Evolutionary conservation across 2,329 filamentous ascomycete species (phyloP).

Genomic region (Ceratocystis eucalypticola): DNA sequence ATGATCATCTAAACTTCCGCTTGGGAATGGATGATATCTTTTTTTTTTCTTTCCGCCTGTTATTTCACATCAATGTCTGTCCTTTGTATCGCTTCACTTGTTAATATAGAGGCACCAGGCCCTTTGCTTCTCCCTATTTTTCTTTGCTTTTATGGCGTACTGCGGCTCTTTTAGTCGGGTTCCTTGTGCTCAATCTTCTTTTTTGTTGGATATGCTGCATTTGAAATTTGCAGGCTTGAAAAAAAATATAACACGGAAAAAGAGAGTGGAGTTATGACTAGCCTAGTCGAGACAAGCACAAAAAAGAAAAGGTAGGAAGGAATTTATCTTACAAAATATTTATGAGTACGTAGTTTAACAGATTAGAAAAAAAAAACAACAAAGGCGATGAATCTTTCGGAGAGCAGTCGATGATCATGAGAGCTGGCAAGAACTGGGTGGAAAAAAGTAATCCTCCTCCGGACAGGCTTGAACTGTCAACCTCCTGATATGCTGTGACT

Average conservation of each 20-base stretch:
- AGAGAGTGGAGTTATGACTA: too few species aligned
- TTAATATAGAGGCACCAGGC: slow-evolving; percentile 3
- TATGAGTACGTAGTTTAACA: too few species aligned
- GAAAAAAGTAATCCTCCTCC: slow-evolving; percentile 7
- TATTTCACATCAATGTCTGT: not conserved
- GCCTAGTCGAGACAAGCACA: too few species aligned
- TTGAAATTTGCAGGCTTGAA: too few species aligned
- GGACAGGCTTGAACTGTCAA: slow-evolving; percentile 18
- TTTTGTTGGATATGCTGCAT: too few species aligned
- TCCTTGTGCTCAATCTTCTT: too few species aligned
- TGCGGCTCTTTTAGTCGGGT: not conserved
- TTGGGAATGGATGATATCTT: not conserved
- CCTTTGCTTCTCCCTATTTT: not conserved
- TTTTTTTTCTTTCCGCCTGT: not conserved
- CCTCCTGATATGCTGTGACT: slow-evolving; percentile 7
- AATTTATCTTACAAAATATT: too few species aligned
- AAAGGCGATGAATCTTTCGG: not conserved
- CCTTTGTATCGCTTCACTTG: slow-evolving; percentile 7
- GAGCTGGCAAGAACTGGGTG: not conserved
- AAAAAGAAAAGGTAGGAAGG: too few species aligned
- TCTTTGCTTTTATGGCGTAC: not conserved
- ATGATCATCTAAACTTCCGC: not conserved
- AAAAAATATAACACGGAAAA: too few species aligned
- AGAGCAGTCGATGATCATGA: not conserved
- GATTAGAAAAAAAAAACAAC: not conserved